Percentiles rank a stretch among this genome's conserved stretches.
Evolutionary conservation across 805 yeast species (phyloP).

Genomic region (Priceomyces castillae): DNA sequence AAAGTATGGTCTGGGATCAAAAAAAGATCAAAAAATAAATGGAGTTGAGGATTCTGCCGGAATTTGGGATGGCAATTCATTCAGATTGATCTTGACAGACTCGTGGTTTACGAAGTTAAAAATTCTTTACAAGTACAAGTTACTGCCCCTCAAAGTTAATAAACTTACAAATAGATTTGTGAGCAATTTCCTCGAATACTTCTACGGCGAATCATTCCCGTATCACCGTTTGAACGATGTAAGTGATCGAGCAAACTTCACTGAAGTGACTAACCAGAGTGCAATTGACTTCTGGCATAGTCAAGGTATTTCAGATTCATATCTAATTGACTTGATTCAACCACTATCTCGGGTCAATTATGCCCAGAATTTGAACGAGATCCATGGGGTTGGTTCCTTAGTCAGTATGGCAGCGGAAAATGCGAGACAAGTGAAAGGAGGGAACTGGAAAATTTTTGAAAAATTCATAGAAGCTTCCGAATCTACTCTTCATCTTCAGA

Average conservation of each 20-base stretch:
- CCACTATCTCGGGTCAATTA: constrained; percentile 45
- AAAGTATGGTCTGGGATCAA: constrained; percentile 10
- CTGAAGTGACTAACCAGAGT: constrained; percentile 15
- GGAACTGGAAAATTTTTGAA: constrained; percentile 45
- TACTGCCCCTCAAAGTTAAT: constrained; percentile 20
- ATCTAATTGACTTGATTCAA: constrained; percentile 31
- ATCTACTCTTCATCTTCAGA: constrained; percentile 25
- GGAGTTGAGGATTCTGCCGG: constrained; percentile 16
- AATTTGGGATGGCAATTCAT: constrained; percentile 36
- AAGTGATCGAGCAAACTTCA: constrained; percentile 22
- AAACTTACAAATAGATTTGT: constrained; percentile 18
- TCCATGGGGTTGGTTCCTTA: constrained; percentile 42
- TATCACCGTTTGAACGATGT: constrained; percentile 23
- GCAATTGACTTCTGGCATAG: constrained; percentile 22
- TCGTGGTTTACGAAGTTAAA: constrained; percentile 11
- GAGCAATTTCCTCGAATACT: constrained; percentile 27
- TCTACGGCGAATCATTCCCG: constrained; percentile 33
- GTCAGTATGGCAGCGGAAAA: constrained; percentile 39
- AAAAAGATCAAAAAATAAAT: constrained; percentile 8
- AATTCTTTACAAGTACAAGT: constrained; percentile 27
- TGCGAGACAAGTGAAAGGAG: constrained; percentile 38
- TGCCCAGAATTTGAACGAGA: constrained; percentile 36
- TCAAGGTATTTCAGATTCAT: constrained; percentile 21
- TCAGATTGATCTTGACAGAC: constrained; percentile 3
- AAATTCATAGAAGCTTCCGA: constrained; percentile 32